Conservation (phyloP, 73 alveolate species). For the Paramecium primaurelia region DNA sequence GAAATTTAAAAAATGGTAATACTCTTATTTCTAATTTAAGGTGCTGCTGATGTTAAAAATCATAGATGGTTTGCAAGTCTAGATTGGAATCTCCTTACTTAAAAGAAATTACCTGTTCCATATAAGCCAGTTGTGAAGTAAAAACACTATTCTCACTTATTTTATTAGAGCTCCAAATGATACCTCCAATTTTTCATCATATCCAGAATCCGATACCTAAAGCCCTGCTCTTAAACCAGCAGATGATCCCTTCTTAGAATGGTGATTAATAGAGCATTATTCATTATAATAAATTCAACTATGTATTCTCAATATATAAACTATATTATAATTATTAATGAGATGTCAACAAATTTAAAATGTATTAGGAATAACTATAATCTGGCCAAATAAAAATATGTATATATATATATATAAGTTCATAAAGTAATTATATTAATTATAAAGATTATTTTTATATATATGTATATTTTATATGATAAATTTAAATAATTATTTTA, state of each 20-base stretch:
- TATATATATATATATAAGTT: no score
- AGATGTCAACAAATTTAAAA: neutral
- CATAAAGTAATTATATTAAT: no score
- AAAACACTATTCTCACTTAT: neutral
- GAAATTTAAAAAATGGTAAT: slow-evolving; percentile 79
- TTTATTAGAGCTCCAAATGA: slow-evolving; percentile 67
- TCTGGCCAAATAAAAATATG: neutral
- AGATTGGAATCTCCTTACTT: slow-evolving; percentile 75
- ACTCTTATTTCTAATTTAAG: slow-evolving; percentile 18
- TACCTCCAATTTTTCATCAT: slow-evolving; percentile 73
- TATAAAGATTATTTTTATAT: no score
- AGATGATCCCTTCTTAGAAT: slow-evolving; percentile 86
- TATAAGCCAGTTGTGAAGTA: slow-evolving; percentile 73
- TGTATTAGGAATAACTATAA: no score
- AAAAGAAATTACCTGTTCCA: slow-evolving; percentile 72
- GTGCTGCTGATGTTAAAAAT: slow-evolving; percentile 72
- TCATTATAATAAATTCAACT: neutral
- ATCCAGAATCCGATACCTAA: slow-evolving; percentile 82
- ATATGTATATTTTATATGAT: no score
- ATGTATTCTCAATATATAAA: neutral
- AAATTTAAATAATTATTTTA: no score
- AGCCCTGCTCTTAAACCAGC: slow-evolving; percentile 73
- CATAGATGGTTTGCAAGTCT: slow-evolving; percentile 78
- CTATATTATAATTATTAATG: neutral
- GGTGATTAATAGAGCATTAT: slow-evolving; percentile 64